Evolutionary conservation across 179 eudicot genomes (phyloP).

Genomic region (Camellia oleifera): DNA sequence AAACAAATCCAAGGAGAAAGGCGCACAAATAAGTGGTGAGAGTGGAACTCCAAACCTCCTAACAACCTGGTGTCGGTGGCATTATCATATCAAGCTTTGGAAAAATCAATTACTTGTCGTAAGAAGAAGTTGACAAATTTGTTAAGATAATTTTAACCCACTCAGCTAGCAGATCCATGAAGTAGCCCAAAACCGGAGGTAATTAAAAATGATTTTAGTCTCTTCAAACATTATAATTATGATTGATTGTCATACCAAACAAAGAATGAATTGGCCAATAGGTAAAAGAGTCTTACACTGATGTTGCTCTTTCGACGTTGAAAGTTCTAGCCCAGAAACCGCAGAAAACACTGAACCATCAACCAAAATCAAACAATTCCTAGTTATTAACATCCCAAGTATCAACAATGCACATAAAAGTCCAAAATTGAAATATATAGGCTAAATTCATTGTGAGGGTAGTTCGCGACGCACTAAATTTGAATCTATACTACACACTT

Average conservation of each 20-base stretch:
- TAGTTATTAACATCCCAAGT: not conserved
- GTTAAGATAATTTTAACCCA: not conserved
- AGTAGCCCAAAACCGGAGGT: not conserved
- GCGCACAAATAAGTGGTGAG: too few relatives aligned
- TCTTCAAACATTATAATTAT: not conserved
- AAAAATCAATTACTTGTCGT: not conserved
- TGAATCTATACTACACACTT: too few relatives aligned
- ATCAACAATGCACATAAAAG: too few relatives aligned
- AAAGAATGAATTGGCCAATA: not conserved
- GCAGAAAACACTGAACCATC: constrained; percentile 83
- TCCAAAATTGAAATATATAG: too few relatives aligned
- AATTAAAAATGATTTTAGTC: not conserved
- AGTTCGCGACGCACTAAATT: too few relatives aligned
- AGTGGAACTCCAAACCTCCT: too few relatives aligned
- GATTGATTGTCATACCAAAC: not conserved
- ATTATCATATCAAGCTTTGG: not conserved
- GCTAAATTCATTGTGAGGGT: too few relatives aligned
- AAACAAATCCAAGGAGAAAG: too few relatives aligned
- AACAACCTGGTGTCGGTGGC: too few relatives aligned
- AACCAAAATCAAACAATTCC: constrained; percentile 12
- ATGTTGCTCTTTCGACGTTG: constrained; percentile 78
- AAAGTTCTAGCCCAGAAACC: constrained; percentile 87
- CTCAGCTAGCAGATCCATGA: not conserved
- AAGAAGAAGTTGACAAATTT: constrained; percentile 2
- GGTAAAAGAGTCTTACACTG: constrained; percentile 55